A percentile compares a stretch with the other conserved stretches of the same genome.
phyloP scores from a whole-genome alignment of 2,329 filamentous ascomycete species.

The Tolypocladium guangdongense region DNA sequence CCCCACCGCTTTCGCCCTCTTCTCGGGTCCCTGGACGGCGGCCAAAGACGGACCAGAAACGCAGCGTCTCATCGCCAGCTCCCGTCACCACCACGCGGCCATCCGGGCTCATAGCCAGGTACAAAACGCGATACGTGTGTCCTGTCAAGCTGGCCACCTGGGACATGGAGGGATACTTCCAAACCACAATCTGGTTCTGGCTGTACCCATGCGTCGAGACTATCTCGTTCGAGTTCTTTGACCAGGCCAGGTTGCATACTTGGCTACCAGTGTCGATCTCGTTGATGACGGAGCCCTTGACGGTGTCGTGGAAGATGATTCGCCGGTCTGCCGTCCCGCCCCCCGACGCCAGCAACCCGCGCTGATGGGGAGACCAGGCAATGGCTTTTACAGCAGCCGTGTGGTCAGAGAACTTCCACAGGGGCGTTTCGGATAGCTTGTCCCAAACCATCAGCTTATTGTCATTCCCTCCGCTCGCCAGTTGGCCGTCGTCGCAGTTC shows the following conservation, averaged over 20 bases:
- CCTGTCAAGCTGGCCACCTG: constrained; percentile 92
- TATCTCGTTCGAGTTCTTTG: constrained; percentile 93
- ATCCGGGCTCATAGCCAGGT: constrained; percentile 94
- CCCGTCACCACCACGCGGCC: constrained; percentile 90
- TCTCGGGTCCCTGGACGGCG: constrained; percentile 63
- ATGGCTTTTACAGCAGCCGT: constrained; percentile 96
- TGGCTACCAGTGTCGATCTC: constrained; percentile 95
- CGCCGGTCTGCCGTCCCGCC: constrained; percentile 91
- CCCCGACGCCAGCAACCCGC: constrained; percentile 85
- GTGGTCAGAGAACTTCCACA: constrained; percentile 92
- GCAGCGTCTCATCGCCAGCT: constrained; percentile 86
- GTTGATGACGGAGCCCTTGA: constrained; percentile 68
- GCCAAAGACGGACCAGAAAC: constrained; percentile 96
- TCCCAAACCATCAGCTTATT: constrained; percentile 99
- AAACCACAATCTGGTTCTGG: constrained; percentile 97
- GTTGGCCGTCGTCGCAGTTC: constrained; percentile 92
- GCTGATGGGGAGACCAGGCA: constrained; percentile 93
- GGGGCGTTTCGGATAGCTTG: constrained; percentile 79
- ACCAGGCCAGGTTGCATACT: constrained; percentile 98
- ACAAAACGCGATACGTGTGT: constrained; percentile 92
- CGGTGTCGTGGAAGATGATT: constrained; percentile 97
- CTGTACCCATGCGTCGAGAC: constrained; percentile 95
- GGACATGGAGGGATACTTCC: constrained; percentile 98
- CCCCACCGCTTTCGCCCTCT: constrained; percentile 48
- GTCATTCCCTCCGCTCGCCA: constrained; percentile 93